Base-by-base conservation (phyloP, 1,284 basidiomycete species). In the Grifola frondosa region DNA sequence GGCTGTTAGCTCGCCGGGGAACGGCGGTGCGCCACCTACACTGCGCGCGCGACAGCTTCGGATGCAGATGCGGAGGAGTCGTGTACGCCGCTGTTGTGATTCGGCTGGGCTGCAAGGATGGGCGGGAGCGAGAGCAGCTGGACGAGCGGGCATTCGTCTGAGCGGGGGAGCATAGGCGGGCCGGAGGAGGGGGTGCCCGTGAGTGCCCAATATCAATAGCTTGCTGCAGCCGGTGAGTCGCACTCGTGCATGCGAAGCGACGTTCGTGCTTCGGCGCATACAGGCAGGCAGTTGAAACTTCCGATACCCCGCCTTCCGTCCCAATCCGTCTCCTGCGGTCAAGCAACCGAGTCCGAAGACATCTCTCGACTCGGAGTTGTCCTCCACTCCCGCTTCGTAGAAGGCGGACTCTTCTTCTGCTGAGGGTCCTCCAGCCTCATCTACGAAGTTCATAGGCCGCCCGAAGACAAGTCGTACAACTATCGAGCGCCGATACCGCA, bases 401-500 rank as follows among this genome's bases (percentile, higher is more conserved):
- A 41, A 44, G 22, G 48, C 53, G 1, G 59, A 58, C 20, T 44
- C 53, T 3, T 52, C 58, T n/a, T 39, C 59, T 1, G 37, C 52
- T 4, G 54, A 59, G 8, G 35, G 41, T 1, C 45, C 54, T 15
- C 42, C 53, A 1, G 35, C 45, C 5, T 48, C 54, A 10, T 36
- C 51, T 30, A 48, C 66, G 48, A 33, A 60, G 37, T 40, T 64
- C 21, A 58, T 66, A 13, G 65, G 68, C 1, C 78, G 86, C 3
- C 80, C 85, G n/a, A 90, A 90, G 65, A 90, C 88, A 0, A 90
- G 88, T 46, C 91, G 95, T 63, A 95, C 92, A 9, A 92, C 90
- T 19, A 94, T 95, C 53, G 92, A 95, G 65, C 80, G 92, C 12
- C 77, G 92, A 23, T 91, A 94, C 59, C 80, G 92, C 29, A 93